Evolutionary conservation across 495 filamentous ascomycete genomes (phyloP), one percentile per base, ranked within the genome.

Genomic region (Penicillium pancosmium): DNA sequence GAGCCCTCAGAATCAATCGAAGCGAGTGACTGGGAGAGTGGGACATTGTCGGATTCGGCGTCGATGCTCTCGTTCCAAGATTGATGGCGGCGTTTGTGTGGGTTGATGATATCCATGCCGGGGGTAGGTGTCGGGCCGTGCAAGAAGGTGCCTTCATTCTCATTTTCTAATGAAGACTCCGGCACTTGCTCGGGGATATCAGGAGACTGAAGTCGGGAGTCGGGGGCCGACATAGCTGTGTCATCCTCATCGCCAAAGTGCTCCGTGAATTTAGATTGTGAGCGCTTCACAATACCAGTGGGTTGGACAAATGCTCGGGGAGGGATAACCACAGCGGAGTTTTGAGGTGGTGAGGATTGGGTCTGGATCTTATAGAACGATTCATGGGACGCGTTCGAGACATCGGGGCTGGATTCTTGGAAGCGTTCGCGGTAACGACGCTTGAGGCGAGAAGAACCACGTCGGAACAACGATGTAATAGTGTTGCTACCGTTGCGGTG

Each of bases 1-100:
- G 92, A 96, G 2, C 84, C 92, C 75, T 97, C 92, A 0, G 90
- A 93, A 65, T 95, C 92, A 57, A 97, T 86, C 0, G 91, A 93
- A 8, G 90, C 91, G 6, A 94, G 78, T 13, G 91, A 94, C 70
- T 86, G 84, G 18, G 88, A 88, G 41, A 90, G 72, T 9, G 82
- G 68, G 6, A 79, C 72, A 56, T 78, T 73, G 41, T 71, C 69
- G 15, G 60, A 57, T 40, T 70, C 63, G 9, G 72, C 68, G 33
- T 66, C 77, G 23, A 79, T 54, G 34, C 71, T 73, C 12, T 76
- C 74, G 4, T 56, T 62, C 71, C 68, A 73, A 16, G 75, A 79
- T 41, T 65, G 62, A 43, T 76, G 74, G 47, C 61, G 72, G 15
- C 67, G 64, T 13, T 60, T 65, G 21, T 59, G 60, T 3, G 56